Base-by-base conservation (phyloP, 371 early-diverging fungal species). In the Blastocladiella emersonii region DNA sequence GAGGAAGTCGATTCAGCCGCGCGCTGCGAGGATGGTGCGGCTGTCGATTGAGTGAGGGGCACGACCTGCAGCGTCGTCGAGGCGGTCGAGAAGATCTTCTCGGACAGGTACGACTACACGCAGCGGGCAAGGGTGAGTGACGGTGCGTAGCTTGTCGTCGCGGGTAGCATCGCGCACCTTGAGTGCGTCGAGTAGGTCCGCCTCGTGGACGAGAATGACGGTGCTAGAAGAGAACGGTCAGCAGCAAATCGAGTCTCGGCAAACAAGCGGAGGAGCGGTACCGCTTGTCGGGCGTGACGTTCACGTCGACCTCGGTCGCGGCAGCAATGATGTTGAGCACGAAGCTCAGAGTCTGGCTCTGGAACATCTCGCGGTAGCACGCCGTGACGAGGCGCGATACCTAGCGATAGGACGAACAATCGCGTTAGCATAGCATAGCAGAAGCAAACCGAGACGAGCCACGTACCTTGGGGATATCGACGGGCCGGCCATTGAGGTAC, bases 251-350 rank as follows among this genome's bases (percentile, higher is more conserved):
- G 39, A 37, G 13, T 5, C 39, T 37, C 39, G 13, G 13, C 7
- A 37, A 37, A 37, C 7, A 37, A 37, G 39, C n/a, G 13, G 13
- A 44, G 12, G 5, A 6, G 43, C 12, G 23, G 41, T 59, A 62
- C 62, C 97, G 80, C 69, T 97, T 97, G 70, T 97, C 92, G 7
- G 98, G 98, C 23, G 90, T 91, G 34, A 97, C 83, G 65, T 97
- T 97, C 27, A 93, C 91, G 75, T 97, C 98, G 32, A 74, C 69
- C 78, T 80, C 19, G 66, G 65, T 61, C 72, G 76, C 70, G 66
- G 36, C 34, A 27, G 65, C 35, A 27, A 13, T 5, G 4, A 66
- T 1, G 21, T 48, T 5, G 4, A 53, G 32, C 21, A 34, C 37
- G 27, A 61, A 37, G 17, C 48, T 43, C 1, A 51, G 51, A 7